Percentiles rank a stretch among this genome's conserved stretches.
Conservation (phyloP, 192 early-diverging fungal species). For the Phycomyces nitens region DNA sequence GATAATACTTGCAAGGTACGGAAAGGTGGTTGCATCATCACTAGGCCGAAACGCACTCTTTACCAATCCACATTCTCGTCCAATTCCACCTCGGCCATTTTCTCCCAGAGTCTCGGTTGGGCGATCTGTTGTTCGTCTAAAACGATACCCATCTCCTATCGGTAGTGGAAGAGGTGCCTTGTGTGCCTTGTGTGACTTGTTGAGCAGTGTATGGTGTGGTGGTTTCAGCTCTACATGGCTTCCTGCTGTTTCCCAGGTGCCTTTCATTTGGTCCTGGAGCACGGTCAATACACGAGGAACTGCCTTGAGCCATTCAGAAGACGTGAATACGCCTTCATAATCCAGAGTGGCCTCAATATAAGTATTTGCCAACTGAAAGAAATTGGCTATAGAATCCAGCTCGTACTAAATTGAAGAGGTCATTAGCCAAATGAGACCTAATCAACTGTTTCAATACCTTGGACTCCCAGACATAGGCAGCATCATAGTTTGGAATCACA, state of each 20-base stretch:
- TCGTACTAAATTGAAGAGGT: constrained; percentile 44
- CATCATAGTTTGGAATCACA: constrained; percentile 41
- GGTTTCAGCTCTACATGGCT: background rate
- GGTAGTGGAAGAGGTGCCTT: constrained; percentile 23
- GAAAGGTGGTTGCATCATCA: constrained; percentile 55
- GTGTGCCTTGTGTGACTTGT: background rate
- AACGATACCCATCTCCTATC: constrained; percentile 39
- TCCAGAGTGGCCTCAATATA: constrained; percentile 51
- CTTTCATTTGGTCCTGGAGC: constrained; percentile 43
- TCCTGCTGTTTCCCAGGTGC: constrained; percentile 38
- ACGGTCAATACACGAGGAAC: constrained; percentile 41
- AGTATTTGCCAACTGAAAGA: constrained; percentile 50
- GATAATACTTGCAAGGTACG: constrained; percentile 38
- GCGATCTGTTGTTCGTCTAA: constrained; percentile 31
- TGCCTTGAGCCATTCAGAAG: constrained; percentile 43
- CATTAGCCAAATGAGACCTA: background rate
- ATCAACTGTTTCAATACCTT: constrained; percentile 33
- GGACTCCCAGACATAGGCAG: constrained; percentile 50
- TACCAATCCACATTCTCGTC: constrained; percentile 32
- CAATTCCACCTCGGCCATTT: constrained; percentile 41
- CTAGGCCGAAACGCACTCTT: constrained; percentile 54
- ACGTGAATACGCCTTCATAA: constrained; percentile 30
- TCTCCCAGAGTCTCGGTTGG: constrained; percentile 47
- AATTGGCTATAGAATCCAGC: constrained; percentile 63
- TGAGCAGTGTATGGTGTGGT: background rate